Percentiles rank a stretch among this genome's conserved stretches.
Conservation (phyloP, 116 monocot species). For the Dioscorea cayenensis region DNA sequence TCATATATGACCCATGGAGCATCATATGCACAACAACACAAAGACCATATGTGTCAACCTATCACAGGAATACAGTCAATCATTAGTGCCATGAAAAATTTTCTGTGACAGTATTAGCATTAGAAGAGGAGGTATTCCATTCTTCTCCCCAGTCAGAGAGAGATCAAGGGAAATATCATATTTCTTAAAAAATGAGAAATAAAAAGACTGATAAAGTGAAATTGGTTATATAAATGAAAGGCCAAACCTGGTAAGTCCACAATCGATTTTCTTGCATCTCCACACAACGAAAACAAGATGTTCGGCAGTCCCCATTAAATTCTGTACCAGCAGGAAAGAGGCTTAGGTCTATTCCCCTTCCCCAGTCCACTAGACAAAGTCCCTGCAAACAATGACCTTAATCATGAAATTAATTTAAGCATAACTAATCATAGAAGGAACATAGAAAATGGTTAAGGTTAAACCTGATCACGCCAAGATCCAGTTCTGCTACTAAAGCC, state of each 20-base stretch:
- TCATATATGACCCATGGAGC: conserved; percentile 85
- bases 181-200: no score
- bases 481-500: conserved; percentile 40
- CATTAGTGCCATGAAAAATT: no score
- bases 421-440: no score
- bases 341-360: conserved; percentile 69
- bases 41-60: conserved; percentile 88
- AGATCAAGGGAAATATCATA: no score
- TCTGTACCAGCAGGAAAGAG: conserved; percentile 56
- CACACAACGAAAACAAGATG: conserved; percentile 81
- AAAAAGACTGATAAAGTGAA: not conserved
- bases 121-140: no score
- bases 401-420: not conserved
- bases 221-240: not conserved
- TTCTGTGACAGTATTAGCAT: no score
- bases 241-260: conserved; percentile 80
- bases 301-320: conserved; percentile 64
- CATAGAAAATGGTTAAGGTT: not conserved
- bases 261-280: conserved; percentile 74
- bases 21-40: conserved; percentile 93
- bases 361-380: conserved; percentile 96
- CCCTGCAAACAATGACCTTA: conserved; percentile 39
- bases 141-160: no score
- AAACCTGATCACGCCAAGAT: conserved; percentile 66
- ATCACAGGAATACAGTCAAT: not conserved